Base-by-base conservation (phyloP, 2,329 filamentous ascomycete genomes). In the Huntiella abstrusa region DNA sequence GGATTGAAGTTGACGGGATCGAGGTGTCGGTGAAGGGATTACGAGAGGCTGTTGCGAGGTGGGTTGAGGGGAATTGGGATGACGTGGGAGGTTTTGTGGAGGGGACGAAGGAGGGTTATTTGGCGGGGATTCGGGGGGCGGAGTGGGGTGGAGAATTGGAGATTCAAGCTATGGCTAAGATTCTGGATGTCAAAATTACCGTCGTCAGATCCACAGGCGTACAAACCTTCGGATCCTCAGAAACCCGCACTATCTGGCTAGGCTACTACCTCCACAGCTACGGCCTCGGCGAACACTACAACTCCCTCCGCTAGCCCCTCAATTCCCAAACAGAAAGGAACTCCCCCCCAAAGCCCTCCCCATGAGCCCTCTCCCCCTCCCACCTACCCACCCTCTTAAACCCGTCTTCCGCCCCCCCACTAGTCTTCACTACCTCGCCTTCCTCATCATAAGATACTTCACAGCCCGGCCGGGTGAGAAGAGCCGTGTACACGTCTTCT, bases 131-230 rank as follows among this genome's bases (percentile, higher is more conserved):
- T 50, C 66, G 78, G 52, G 77, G 91, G 42, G 87, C 84, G 0
- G 88, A 94, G 62, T 98, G 91, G 91, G 91, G 91, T 43, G 91
- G 91, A 0, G 84, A 96, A 66, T 62, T 95, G 52, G 91, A 98
- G 67, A 63, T 98, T 47, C 69, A 79, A 60, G 91, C 91, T 17
- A 68, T 98, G 58, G 83, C 88, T 43, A 78, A 75, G 58, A 28
- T 28, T 10, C 22, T 28, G 1, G 7, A 28, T 10, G 8, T 28
- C 22, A 28, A 28, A 28, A 28, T 28, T 7, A 28, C 22, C 6
- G 2, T 28, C 22, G 22, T 28, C 22, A 28, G 22, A 28, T 28
- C 22, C 22, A 28, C 22, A 7, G 22, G 22, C 22, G 3, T 28
- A 1, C 22, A 28, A 28, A 28, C 22, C 22, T 28, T 28, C 7